Conservation (phyloP, 345 rosid species). For the Ceriops decandra region DNA sequence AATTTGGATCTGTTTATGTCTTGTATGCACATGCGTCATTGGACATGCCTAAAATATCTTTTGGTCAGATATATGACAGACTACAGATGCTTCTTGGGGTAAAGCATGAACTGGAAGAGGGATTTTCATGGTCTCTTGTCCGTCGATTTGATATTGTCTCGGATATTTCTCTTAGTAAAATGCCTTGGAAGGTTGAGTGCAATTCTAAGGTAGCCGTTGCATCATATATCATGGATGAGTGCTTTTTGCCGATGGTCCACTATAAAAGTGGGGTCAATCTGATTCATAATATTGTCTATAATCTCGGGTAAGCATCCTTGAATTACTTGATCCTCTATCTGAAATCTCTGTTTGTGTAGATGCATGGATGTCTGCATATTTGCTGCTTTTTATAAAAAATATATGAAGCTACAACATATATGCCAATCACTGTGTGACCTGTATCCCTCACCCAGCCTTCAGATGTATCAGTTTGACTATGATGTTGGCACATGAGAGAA, state of each 20-base stretch:
- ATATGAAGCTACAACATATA: too few relatives aligned
- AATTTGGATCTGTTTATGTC: neutral
- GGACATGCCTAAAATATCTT: neutral
- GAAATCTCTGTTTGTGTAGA: neutral
- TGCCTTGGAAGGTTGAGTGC: constrained; percentile 55
- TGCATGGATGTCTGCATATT: neutral
- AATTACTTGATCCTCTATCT: neutral
- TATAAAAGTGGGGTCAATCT: constrained; percentile 84
- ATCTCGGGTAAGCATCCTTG: constrained; percentile 60
- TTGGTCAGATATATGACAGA: constrained; percentile 50
- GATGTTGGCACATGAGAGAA: too few relatives aligned
- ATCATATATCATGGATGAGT: constrained; percentile 81
- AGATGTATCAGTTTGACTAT: too few relatives aligned
- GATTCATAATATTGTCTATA: constrained; percentile 81
- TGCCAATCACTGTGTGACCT: too few relatives aligned
- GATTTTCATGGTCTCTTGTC: constrained; percentile 79
- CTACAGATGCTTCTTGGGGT: constrained; percentile 73
- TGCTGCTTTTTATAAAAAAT: too few relatives aligned
- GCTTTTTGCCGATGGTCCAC: constrained; percentile 82
- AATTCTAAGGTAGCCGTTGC: constrained; percentile 92
- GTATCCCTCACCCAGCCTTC: too few relatives aligned
- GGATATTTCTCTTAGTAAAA: constrained; percentile 47
- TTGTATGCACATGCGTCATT: constrained; percentile 1
- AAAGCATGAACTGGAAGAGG: constrained; percentile 69
- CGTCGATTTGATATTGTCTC: constrained; percentile 54